These are phyloP conservation scores for Pichia cephalocereana DNA, from an alignment of 805 yeast species.

Conservation along the genomic window DNA sequence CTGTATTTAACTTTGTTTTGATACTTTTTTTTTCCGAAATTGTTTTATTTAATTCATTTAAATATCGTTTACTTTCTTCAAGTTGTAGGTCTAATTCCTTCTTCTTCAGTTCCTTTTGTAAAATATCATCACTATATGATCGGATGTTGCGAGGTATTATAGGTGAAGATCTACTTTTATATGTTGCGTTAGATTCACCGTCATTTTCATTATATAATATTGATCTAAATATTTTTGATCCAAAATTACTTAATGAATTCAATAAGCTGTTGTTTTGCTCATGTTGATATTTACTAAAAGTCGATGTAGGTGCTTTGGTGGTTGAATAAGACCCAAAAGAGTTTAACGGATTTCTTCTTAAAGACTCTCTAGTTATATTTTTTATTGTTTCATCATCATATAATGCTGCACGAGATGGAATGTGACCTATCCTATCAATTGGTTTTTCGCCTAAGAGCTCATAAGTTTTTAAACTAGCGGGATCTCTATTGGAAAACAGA, in stretches of 20 bases:
- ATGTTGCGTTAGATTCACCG: neutral
- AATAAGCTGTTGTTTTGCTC: conserved; percentile 13
- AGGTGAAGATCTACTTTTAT: neutral
- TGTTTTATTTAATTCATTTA: neutral
- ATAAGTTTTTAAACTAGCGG: conserved; percentile 10
- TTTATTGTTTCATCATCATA: conserved; percentile 14
- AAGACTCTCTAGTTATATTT: conserved; percentile 12
- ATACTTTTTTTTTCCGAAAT: neutral
- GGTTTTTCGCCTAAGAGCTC: conserved; percentile 24
- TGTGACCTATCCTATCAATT: conserved; percentile 7
- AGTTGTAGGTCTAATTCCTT: neutral
- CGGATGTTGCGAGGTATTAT: neutral
- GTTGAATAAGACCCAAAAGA: too few species aligned
- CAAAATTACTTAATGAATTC: conserved; percentile 21
- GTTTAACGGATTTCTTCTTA: conserved; percentile 3
- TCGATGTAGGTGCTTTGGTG: too few species aligned
- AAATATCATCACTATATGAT: neutral
- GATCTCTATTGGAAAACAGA: neutral
- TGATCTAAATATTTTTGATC: conserved; percentile 20
- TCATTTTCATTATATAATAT: conserved; percentile 22
- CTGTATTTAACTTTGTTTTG: neutral
- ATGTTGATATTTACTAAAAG: neutral
- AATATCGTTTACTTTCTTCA: neutral
- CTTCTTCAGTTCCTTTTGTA: neutral
- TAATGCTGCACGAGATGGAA: conserved; percentile 6